These are phyloP conservation scores for Lithohypha guttulata DNA, from an alignment of 2,329 filamentous ascomycete genomes.

Conservation along the genomic window DNA sequence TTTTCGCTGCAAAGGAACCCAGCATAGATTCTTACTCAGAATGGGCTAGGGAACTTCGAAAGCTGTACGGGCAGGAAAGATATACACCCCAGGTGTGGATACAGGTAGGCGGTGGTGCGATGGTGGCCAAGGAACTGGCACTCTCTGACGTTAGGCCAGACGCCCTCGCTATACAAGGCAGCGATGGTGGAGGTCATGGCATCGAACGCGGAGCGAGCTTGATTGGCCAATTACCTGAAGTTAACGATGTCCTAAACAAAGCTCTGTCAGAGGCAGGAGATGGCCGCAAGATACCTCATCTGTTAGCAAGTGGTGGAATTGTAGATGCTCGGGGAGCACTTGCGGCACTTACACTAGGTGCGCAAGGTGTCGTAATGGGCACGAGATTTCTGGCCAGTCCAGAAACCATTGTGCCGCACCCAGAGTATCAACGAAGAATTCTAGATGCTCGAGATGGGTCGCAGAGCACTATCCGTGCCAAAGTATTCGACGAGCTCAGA, in stretches of 20 bases:
- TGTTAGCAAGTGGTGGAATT: constrained; percentile 42
- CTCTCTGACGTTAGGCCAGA: constrained; percentile 46
- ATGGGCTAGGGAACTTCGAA: constrained; percentile 11
- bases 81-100: constrained; percentile 42
- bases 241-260: constrained; percentile 28
- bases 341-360: constrained; percentile 42
- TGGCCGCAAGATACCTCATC: background rate
- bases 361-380: constrained; percentile 48
- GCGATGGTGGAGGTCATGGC: constrained; percentile 46
- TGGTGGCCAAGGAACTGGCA: constrained; percentile 36
- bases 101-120: constrained; percentile 40
- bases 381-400: constrained; percentile 50
- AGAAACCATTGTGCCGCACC: constrained; percentile 35
- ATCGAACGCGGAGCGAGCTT: constrained; percentile 36
- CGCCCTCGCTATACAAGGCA: constrained; percentile 43
- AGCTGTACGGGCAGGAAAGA: constrained; percentile 41
- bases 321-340: constrained; percentile 41
- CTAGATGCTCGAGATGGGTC: constrained; percentile 43
- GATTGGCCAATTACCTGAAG: constrained; percentile 42
- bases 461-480: constrained; percentile 38
- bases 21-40: constrained; percentile 26
- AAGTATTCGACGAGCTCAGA: constrained; percentile 44
- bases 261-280: constrained; percentile 23
- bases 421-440: constrained; percentile 42
- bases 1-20: constrained; percentile 31